Base-by-base conservation (phyloP, 176 grass and related monocot species). In the Paspalum vaginatum region DNA sequence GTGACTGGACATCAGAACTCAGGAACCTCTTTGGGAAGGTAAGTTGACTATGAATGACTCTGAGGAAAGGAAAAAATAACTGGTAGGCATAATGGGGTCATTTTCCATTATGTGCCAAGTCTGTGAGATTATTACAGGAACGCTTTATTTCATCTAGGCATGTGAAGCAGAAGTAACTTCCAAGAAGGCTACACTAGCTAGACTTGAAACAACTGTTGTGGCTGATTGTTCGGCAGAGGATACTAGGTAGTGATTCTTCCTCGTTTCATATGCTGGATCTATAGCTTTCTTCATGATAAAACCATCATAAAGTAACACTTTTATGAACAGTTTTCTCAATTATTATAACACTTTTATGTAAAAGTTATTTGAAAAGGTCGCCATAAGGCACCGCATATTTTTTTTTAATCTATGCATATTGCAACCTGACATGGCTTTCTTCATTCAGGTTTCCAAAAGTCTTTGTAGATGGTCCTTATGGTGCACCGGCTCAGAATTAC, bases 401-500 rank as follows among this genome's bases (percentile, higher is more conserved):
- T 38, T 6, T 41, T 25, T 20, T 65, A 25, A 59, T 8, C 8
- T 26, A 38, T 39, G 14, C 26, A 32, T 62, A 62, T 14, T 62
- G 16, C 26, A 37, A 10, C 16, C 24, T 71, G 24, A 70, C 24
- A 10, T 50, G 13, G 8, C 1, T 18, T 27, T 71, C 32, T 56
- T 68, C 39, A 48, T 85, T 71, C 69, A 96, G 93, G 75, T 99
- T 99, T 82, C 97, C 97, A 14, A 95, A 91, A 69, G 78, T 99
- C 38, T 63, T 90, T 45, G 90, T 99, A 71, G 97, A 99, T 47
- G 93, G 97, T 0, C 93, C 97, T 12, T 99, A 90, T 27, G 97
- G 97, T 72, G 97, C 97, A 70, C 97, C 97, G 5, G 90, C 97
- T 25, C 97, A 99, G 93, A 95, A 99, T 71, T 99, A 99, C 88